A percentile compares a stretch with the other conserved stretches of the same genome.
phyloP scores from a whole-genome alignment of 1,284 basidiomycete species.

The Apiotrichum domesticum region DNA sequence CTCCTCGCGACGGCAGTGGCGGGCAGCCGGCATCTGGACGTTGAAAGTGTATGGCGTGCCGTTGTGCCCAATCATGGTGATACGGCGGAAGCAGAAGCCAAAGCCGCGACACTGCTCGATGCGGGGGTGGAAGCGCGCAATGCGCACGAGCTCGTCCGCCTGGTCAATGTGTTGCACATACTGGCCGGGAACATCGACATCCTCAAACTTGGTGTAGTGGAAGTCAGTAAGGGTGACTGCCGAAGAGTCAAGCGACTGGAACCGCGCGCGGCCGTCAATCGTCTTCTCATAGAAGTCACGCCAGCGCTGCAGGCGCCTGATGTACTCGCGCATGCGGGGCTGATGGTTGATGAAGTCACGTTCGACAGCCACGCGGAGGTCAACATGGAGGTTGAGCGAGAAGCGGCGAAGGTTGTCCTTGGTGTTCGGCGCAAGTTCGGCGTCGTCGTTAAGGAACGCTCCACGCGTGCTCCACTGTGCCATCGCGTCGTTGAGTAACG shows the following conservation, averaged over 20 bases:
- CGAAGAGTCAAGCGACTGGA: conserved; percentile 80
- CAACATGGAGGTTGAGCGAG: conserved; percentile 61
- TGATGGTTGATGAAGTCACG: conserved; percentile 82
- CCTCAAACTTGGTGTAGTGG: conserved; percentile 96
- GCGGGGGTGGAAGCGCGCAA: conserved; percentile 83
- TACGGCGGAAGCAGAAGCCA: conserved; percentile 81
- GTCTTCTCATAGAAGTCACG: conserved; percentile 82
- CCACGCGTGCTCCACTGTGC: conserved; percentile 66
- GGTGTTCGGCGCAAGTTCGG: conserved; percentile 58
- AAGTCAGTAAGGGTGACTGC: conserved; percentile 97
- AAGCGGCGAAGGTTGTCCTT: conserved; percentile 62
- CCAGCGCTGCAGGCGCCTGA: conserved; percentile 85
- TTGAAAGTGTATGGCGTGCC: conserved; percentile 82
- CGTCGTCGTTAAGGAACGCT: conserved; percentile 66
- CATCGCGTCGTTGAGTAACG: conserved; percentile 64
- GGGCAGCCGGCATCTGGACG: conserved; percentile 80
- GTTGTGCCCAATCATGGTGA: conserved; percentile 89
- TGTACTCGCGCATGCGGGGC: conserved; percentile 79
- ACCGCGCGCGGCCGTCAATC: conserved; percentile 73
- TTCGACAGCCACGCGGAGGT: conserved; percentile 75
- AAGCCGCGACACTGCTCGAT: conserved; percentile 80
- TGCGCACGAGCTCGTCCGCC: conserved; percentile 85
- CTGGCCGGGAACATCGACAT: conserved; percentile 97
- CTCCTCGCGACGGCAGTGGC: conserved; percentile 89
- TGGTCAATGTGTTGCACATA: conserved; percentile 95